phyloP scores from a whole-genome alignment of 2,329 filamentous ascomycete genomes.

The Cytospora paraplurivora region DNA sequence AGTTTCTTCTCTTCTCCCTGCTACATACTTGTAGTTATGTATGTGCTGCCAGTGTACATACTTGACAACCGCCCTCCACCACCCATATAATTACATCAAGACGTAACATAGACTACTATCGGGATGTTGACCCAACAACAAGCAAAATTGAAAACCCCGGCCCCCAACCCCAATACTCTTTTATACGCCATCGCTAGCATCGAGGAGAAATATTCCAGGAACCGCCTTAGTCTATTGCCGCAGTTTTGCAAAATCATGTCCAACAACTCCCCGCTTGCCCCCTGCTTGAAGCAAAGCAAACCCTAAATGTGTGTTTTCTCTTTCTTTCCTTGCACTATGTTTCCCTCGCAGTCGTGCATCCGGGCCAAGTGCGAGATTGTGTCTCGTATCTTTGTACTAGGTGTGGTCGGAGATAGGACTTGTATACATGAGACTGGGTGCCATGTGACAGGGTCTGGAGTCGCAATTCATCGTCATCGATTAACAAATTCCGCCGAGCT shows the following conservation, averaged over 20 bases:
- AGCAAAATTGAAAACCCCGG: background rate
- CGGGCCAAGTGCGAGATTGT: background rate
- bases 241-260: conserved; percentile 15
- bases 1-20: background rate
- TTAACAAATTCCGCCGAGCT: conserved; percentile 61
- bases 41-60: background rate
- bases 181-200: conserved; percentile 29
- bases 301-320: background rate
- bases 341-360: background rate
- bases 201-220: conserved; percentile 7
- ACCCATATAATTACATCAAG: background rate
- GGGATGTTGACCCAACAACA: background rate
- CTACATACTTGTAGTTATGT: background rate
- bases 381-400: background rate
- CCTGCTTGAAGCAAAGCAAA: background rate
- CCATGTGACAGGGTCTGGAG: background rate
- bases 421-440: background rate
- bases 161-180: background rate
- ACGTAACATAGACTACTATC: background rate
- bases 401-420: background rate
- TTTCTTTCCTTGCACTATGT: background rate
- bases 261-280: conserved; percentile 16
- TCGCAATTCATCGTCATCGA: conserved; percentile 7
- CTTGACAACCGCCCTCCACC: background rate
- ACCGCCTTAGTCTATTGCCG: conserved; percentile 23